Base-by-base conservation (phyloP, 345 rosid species). In the Turnera subulata region DNA sequence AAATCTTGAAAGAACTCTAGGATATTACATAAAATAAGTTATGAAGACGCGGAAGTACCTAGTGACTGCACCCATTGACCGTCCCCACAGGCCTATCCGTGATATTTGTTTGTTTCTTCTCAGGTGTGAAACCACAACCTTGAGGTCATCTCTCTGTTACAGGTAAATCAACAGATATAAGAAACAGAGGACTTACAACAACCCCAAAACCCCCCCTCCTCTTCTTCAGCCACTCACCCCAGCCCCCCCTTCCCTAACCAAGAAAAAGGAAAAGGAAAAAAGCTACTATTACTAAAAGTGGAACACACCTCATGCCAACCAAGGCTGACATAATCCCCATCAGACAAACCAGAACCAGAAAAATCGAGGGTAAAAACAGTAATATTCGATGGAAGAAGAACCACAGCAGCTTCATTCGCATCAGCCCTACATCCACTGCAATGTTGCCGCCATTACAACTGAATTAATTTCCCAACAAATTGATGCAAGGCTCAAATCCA, bases 61-160 rank as follows among this genome's bases (percentile, higher is more conserved):
- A 58, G 99, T 93, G 63, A 93, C 99, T 4, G 99, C 99, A 55
- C 99, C 99, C 99, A 93, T 93, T 43, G 99, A 93, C 58, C 99
- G 89, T 65, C 99, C 99, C 99, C 99, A 93, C 4, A 93, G 97
- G 62, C 94, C 99, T 46, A 89, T 81, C 53, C 88, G 67, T 22
- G 99, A 89, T 66, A 85, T 76, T 49, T 80, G 79, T 56, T 71
- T 79, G 72, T 68, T 80, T 77, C 69, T 80, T 80, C 97, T 86
- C 58, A 93, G 82, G 73, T 89, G 73, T 46, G 99, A 73, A 19
- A 89, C 83, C n/a, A 79, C 96, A 55, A 80, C 84, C 78, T 84
- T 84, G 63, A 93, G 99, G 80, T 93, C 99, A 68, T 85, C 88
- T 74, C 65, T 89, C 97, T 92, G 80, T 63, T 49, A 75, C 40